Evolutionary conservation across 108 stramenopile genomes (phyloP), one percentile per base, ranked within the genome.

Genomic region (Skeletonema marinoi): DNA sequence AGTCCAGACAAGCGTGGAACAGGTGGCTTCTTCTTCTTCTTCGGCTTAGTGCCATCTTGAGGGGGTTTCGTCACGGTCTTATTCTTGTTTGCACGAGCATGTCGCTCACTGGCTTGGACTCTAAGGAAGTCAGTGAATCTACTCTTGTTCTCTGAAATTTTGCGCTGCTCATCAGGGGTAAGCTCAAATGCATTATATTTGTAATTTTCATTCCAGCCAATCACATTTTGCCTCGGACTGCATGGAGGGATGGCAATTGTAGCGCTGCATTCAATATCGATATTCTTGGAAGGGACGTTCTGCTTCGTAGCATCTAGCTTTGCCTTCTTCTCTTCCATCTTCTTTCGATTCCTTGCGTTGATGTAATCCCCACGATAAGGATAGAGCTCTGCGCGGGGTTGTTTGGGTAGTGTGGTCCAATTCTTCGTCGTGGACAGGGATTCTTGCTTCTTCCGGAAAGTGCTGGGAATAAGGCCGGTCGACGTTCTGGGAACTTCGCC

Each of bases 351-450:
- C 32, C 61, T 48, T 32, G 44, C 42, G 46, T 77, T 77, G 30
- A 77, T 46, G 30, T 38, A 77, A 77, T 77, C 76, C 11, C 76
- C 76, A 32, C 76, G 76, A 67, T 64, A 77, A 0, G 41, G 76
- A 33, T 77, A 69, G 3, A 77, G 29, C 4, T 16, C 59, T 19
- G 68, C 68, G 19, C 44, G 50, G 6, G 76, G 76, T 46, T 77
- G 59, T 4, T 19, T 13, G 1, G 76, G 76, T 13, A 77, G 33
- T 11, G 1, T 42, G 3, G 46, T 36, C 76, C 67, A 77, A 2
- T 66, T 16, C 11, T n/a, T 48, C 1, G 74, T 16, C 3, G 30
- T 21, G 0, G 76, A 77, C 31, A 69, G 21, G 0, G 12, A 6
- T 11, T 68, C 68, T 42, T 62, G 46, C 50, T 62, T 56, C 29